Evolutionary conservation across 345 rosid species (phyloP), one percentile per base, ranked within the genome.

Genomic region (Gossypium thurberi): DNA sequence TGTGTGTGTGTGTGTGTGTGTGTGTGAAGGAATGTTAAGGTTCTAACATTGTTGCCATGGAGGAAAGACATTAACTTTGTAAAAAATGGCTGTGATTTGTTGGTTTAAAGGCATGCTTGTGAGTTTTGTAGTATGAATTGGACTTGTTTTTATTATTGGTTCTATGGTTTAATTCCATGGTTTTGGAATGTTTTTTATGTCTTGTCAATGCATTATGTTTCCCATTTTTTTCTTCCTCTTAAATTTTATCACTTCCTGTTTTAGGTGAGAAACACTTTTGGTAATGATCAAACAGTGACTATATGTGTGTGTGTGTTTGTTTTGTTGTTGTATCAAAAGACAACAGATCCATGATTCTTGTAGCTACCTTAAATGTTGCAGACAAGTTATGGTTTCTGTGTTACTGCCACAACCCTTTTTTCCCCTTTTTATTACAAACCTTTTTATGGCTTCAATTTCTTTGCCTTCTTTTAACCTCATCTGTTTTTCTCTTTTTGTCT

Each of bases 141-240:
- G 75, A 46, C 63, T 60, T 12, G 33, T 46, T 74, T 28, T 46
- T 14, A 71, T 61, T 69, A 71, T 57, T 74, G 43, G 78, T 53
- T 55, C 3, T 65, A 57, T 65, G 69, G 11, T 69, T 42, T 63
- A 77, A 70, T 78, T 77, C 58, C 77, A 17, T 10, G 33, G 53
- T 33, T 55, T 75, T 50, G 65, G 81, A 71, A 72, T 28, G 80
- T 78, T 76, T 69, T 81, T 83, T 81, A 72, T 56, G 85, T 79
- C 88, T 75, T 86, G 81, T 83, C 85, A 78, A 69, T 48, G 40
- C 40, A 33, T 33, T 33, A 33, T 33, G 40, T 33, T 33, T 33
- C 7, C 40, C 40, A 33, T 33, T 33, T 33, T 33, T 33, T 33
- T 33, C 40, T 33, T 33, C 40, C 40, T 33, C 40, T 33, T 33